phyloP scores from a whole-genome alignment of 176 grass and related monocot species.

The Avena sativa region DNA sequence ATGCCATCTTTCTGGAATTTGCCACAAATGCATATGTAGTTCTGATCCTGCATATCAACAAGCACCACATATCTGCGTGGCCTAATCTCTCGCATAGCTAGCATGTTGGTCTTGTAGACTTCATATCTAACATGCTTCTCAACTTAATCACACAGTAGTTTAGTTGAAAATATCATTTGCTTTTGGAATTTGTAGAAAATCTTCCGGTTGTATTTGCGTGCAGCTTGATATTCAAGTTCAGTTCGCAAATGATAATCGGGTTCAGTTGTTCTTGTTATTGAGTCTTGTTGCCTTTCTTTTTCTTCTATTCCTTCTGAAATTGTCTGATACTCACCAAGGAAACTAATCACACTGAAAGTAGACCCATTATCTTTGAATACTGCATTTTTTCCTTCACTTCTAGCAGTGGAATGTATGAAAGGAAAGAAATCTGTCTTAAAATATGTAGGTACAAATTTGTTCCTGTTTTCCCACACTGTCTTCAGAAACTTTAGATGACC shows the following conservation, averaged over 20 bases:
- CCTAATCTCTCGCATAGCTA: accelerated
- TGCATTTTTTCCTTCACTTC: neutral
- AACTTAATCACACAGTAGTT: neutral
- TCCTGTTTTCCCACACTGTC: neutral
- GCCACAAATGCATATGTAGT: no score
- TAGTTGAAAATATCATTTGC: neutral
- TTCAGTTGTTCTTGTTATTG: neutral
- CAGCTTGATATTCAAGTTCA: neutral
- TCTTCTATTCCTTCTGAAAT: neutral
- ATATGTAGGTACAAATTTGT: neutral
- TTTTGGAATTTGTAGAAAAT: neutral
- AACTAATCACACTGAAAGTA: neutral
- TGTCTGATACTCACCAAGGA: neutral
- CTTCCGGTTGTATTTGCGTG: neutral
- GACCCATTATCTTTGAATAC: neutral
- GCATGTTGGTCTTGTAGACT: neutral
- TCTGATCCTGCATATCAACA: neutral
- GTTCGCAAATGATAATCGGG: neutral
- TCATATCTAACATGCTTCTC: neutral
- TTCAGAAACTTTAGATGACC: neutral
- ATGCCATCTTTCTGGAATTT: neutral
- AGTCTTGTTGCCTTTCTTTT: neutral
- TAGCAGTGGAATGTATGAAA: neutral
- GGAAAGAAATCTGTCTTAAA: neutral
- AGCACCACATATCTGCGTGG: neutral